These are phyloP conservation scores for Nakaseomyces bracarensis DNA, from an alignment of 1,139 yeast genomes.

Conservation along the genomic window DNA sequence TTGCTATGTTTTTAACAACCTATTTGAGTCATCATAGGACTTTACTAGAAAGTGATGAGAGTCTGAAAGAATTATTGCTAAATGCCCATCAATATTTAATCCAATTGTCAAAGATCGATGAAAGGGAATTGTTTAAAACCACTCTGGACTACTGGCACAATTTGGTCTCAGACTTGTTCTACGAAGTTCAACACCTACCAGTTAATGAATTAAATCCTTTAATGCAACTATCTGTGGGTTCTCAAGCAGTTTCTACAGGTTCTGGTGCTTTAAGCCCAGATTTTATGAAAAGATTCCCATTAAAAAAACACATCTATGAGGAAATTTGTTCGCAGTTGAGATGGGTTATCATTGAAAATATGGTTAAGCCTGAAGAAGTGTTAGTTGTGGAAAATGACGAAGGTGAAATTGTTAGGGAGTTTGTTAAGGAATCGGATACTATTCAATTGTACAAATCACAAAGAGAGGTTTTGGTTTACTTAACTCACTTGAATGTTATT, in stretches of 20 bases:
- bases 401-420: constrained; percentile 97
- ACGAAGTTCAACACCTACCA: constrained; percentile 79
- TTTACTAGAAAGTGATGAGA: constrained; percentile 59
- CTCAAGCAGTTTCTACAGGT: constrained; percentile 41
- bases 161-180: constrained; percentile 70
- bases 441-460: constrained; percentile 89
- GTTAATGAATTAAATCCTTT: constrained; percentile 54
- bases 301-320: constrained; percentile 78
- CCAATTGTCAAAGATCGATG: constrained; percentile 83
- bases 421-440: constrained; percentile 93
- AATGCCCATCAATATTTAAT: constrained; percentile 75
- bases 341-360: constrained; percentile 85
- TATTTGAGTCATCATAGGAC: constrained; percentile 70
- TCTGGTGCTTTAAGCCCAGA: constrained; percentile 89
- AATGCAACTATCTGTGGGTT: constrained; percentile 57
- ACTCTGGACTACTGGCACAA: constrained; percentile 91
- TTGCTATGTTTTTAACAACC: constrained; percentile 87
- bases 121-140: constrained; percentile 90
- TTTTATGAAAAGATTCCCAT: constrained; percentile 61
- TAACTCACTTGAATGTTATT: constrained; percentile 89
- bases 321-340: constrained; percentile 72
- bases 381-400: constrained; percentile 95
- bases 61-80: constrained; percentile 50
- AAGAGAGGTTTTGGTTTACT: constrained; percentile 90
- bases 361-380: constrained; percentile 98